phyloP scores from a whole-genome alignment of 768 basidiomycete species.

The Trametes punicea region DNA sequence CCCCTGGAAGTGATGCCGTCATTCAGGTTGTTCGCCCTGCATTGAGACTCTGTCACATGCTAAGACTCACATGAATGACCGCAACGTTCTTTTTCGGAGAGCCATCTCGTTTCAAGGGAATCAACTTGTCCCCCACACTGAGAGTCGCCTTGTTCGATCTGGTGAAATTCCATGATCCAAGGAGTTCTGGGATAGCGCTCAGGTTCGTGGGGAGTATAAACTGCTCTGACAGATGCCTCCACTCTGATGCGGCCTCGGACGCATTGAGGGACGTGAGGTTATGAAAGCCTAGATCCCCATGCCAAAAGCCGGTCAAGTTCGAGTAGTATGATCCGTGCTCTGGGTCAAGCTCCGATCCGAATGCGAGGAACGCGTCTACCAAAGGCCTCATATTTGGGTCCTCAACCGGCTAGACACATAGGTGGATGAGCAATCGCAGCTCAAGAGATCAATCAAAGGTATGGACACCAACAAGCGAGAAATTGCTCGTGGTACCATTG shows the following conservation, averaged over 20 bases:
- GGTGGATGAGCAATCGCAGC: background rate
- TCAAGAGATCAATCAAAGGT: background rate
- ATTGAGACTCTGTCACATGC: constrained; percentile 20
- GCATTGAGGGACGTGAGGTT: constrained; percentile 55
- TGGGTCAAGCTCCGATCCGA: constrained; percentile 9
- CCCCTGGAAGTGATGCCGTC: constrained; percentile 45
- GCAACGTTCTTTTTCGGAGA: constrained; percentile 41
- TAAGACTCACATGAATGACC: constrained; percentile 54
- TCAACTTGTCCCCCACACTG: constrained; percentile 61
- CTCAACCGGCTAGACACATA: background rate
- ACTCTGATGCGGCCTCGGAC: constrained; percentile 38
- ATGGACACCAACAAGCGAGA: constrained; percentile 12
- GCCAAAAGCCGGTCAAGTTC: constrained; percentile 79
- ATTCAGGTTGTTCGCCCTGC: background rate
- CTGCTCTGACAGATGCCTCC: constrained; percentile 48
- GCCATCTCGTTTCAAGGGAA: constrained; percentile 33
- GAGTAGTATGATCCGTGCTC: constrained; percentile 23
- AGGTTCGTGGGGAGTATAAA: constrained; percentile 54
- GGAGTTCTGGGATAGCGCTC: constrained; percentile 44
- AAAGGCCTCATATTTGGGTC: constrained; percentile 11
- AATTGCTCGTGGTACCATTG: constrained; percentile 14
- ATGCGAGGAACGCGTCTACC: background rate
- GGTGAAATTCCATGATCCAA: constrained; percentile 72
- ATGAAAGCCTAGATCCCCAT: constrained; percentile 55
- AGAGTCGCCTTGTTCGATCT: constrained; percentile 58